Percentiles rank a stretch among this genome's conserved stretches.
phyloP scores from a whole-genome alignment of 306 rosid genomes.

The Dryas octopetala region DNA sequence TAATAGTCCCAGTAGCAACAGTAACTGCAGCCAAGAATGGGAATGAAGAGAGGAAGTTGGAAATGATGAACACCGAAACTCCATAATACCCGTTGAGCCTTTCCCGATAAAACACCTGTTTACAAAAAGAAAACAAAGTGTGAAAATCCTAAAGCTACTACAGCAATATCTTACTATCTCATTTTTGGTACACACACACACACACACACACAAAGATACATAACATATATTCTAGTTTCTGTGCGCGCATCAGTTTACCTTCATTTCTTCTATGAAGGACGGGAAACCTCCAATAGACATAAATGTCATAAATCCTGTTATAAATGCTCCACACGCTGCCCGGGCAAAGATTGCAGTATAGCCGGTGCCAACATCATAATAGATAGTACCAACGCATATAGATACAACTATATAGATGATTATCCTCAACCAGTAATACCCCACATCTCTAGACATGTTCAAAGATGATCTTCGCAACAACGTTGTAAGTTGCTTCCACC shows the following conservation, averaged over 20 bases:
- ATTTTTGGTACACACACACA: background rate
- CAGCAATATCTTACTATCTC: background rate
- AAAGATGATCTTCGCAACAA: constrained; percentile 73
- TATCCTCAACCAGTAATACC: constrained; percentile 97
- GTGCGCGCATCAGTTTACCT: constrained; percentile 43
- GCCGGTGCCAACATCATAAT: constrained; percentile 72
- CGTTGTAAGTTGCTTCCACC: constrained; percentile 82
- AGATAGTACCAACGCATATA: constrained; percentile 88
- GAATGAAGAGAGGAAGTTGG: constrained; percentile 87
- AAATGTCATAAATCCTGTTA: constrained; percentile 96
- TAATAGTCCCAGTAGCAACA: constrained; percentile 60
- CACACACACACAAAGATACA: background rate
- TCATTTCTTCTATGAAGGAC: constrained; percentile 91
- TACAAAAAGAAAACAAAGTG: constrained; percentile 16
- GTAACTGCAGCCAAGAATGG: constrained; percentile 85
- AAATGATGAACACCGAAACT: constrained; percentile 71
- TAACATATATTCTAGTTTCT: background rate
- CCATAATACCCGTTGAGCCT: constrained; percentile 91
- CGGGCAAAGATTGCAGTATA: constrained; percentile 92
- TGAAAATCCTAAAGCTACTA: constrained; percentile 10
- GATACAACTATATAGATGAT: constrained; percentile 78
- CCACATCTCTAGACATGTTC: constrained; percentile 94
- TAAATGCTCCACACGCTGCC: constrained; percentile 91
- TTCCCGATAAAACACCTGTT: constrained; percentile 83
- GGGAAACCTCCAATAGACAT: constrained; percentile 99